Conservation (phyloP, 352 stramenopile species). For the Globisporangium barbulae region DNA sequence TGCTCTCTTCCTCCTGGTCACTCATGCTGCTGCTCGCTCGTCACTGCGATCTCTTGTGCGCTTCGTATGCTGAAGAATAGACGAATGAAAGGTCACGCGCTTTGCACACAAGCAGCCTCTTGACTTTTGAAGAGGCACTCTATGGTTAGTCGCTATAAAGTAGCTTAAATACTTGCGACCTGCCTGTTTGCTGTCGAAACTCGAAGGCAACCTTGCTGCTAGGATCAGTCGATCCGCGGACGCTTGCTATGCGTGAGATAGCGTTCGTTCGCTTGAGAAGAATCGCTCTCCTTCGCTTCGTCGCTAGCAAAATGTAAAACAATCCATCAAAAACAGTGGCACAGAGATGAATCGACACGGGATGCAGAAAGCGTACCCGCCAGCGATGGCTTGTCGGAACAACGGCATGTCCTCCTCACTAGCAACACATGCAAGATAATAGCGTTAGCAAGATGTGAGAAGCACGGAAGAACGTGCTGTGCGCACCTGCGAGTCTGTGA, state of each 20-base stretch:
- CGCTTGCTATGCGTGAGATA: constrained; percentile 69
- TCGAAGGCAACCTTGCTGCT: neutral
- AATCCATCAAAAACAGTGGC: neutral
- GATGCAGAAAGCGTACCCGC: neutral
- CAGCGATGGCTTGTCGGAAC: constrained; percentile 19
- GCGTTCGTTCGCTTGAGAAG: constrained; percentile 47
- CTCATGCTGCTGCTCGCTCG: neutral
- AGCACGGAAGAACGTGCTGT: neutral
- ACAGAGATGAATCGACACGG: neutral
- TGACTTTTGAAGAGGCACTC: neutral
- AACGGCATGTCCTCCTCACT: constrained; percentile 39
- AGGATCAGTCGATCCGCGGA: constrained; percentile 29
- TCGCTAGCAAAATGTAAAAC: constrained; percentile 4
- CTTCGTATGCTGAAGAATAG: neutral
- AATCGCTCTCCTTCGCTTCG: constrained; percentile 28
- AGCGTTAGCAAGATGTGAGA: neutral
- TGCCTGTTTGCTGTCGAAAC: neutral
- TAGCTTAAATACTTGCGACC: constrained; percentile 1
- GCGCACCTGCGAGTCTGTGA: constrained; percentile 50
- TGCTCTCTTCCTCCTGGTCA: constrained; percentile 1
- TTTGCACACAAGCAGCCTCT: neutral
- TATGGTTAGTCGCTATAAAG: neutral
- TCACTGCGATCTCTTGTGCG: neutral
- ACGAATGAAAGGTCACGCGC: constrained; percentile 1
- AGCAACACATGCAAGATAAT: neutral